Evolutionary conservation across 768 basidiomycete species (phyloP).

Genomic region (Crucibulum laeve): DNA sequence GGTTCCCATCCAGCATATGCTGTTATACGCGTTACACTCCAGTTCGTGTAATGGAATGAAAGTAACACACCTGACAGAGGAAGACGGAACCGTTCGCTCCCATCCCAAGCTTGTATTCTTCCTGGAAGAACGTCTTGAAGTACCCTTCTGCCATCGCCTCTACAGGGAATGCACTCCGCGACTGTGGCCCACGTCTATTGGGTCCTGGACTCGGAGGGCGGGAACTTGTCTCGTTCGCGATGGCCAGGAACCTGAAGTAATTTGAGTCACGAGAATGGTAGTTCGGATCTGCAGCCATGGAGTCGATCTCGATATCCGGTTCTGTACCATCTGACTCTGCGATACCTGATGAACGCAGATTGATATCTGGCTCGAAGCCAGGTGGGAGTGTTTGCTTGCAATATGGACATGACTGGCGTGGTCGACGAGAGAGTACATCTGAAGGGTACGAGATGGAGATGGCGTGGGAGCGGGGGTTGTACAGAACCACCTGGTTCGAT

Average conservation of each 20-base stretch:
- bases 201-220: slow-evolving; percentile 43
- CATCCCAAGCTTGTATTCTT: slow-evolving; percentile 88
- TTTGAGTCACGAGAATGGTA: slow-evolving; percentile 59
- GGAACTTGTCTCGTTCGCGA: slow-evolving; percentile 62
- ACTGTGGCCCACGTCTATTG: slow-evolving; percentile 6
- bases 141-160: slow-evolving; percentile 89
- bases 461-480: slow-evolving; percentile 83
- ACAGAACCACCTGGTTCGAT: slow-evolving; percentile 85
- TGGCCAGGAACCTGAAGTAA: slow-evolving; percentile 76
- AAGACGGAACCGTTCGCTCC: slow-evolving; percentile 92
- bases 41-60: background rate
- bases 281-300: slow-evolving; percentile 33
- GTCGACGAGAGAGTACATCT: slow-evolving; percentile 15
- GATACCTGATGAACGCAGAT: background rate
- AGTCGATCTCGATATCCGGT: slow-evolving; percentile 21
- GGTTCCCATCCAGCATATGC: slow-evolving; percentile 86
- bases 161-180: slow-evolving; percentile 47
- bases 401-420: slow-evolving; percentile 53
- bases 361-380: slow-evolving; percentile 28
- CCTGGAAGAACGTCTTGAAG: slow-evolving; percentile 89
- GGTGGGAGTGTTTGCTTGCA: slow-evolving; percentile 60
- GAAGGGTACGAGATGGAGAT: slow-evolving; percentile 58
- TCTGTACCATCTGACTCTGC: slow-evolving; percentile 4
- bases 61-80: slow-evolving; percentile 67
- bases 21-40: slow-evolving; percentile 21